Percentiles rank a stretch among this genome's conserved stretches.
phyloP scores from a whole-genome alignment of 257 asterid genomes.

The Gardenia jasminoides region DNA sequence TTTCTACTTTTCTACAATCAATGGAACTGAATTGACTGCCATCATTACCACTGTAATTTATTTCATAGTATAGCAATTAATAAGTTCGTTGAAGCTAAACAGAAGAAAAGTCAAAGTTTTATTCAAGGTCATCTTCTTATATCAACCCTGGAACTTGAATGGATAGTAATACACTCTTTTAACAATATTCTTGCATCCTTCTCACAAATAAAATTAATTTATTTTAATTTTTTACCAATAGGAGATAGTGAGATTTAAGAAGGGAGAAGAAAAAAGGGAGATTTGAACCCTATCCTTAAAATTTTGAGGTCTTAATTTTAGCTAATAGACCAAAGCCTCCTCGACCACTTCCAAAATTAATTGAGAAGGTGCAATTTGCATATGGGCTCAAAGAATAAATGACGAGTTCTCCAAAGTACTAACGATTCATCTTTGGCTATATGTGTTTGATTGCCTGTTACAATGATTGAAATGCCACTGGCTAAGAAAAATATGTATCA shows the following conservation, averaged over 20 bases:
- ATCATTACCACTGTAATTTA: background rate
- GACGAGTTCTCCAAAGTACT: background rate
- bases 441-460: background rate
- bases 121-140: background rate
- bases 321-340: too few species aligned
- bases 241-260: too few species aligned
- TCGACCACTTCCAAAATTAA: constrained; percentile 1
- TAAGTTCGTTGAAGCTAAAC: constrained; percentile 3
- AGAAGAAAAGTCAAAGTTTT: background rate
- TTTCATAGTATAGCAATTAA: background rate
- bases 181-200: too few species aligned
- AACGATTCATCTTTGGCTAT: background rate
- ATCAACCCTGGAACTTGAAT: background rate
- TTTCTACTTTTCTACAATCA: background rate
- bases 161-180: too few species aligned
- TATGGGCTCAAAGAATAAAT: background rate
- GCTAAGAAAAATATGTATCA: background rate
- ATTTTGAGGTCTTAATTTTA: too few species aligned
- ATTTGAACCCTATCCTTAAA: too few species aligned
- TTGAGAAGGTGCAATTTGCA: background rate
- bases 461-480: background rate
- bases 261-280: too few species aligned
- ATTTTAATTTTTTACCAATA: too few species aligned
- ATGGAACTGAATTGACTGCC: background rate
- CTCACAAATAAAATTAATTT: too few species aligned